Base-by-base conservation (phyloP, 331 rosid species). In the Saraca asoca region DNA sequence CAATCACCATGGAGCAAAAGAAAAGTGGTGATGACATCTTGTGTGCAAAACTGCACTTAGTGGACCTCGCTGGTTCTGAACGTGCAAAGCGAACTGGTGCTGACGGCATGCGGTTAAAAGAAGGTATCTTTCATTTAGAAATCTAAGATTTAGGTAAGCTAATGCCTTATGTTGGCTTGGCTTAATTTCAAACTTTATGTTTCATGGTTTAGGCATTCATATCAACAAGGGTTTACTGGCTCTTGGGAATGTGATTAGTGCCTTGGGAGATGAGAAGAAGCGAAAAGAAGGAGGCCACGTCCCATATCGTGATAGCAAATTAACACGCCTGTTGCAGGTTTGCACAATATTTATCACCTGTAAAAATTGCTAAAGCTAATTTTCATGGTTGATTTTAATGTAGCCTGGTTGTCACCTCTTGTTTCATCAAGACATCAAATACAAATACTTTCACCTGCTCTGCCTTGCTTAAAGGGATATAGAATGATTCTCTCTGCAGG, bases 281-380 rank as follows among this genome's bases (percentile, higher is more conserved):
- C 81, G 93, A 68, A 92, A 80, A 83, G 98, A 89, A 78, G 96
- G 98, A 62, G 96, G 96, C 9, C 91, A 87, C 12, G 93, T 92
- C 72, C 98, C 98, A 19, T 92, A 89, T 55, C 93, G 96, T 58
- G 98, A 92, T 72, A 92, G 98, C 93, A 89, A 92, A 77, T 79
- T 89, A 50, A 89, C 98, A 1, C 93, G 96, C 34, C 83, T 92
- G 66, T 70, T 92, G 78, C 95, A 92, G 95, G 98, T 74, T 72
- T 70, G 87, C 37, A 43, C 61, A 15, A 11, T 33, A 12, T 74
- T 79, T 33, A 19, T 57, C 4, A 1, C 5, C 10, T 6, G 11
- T 3, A 35, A 56, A 20, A 18, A 51, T 3, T 3, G 0, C 10
- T 44, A 3, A 15, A 19, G 50, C 31, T 49, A 34, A 10, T 39